These are phyloP conservation scores for Chalciporus pseudorubinellus DNA, from an alignment of 768 basidiomycete species.

Conservation along the genomic window DNA sequence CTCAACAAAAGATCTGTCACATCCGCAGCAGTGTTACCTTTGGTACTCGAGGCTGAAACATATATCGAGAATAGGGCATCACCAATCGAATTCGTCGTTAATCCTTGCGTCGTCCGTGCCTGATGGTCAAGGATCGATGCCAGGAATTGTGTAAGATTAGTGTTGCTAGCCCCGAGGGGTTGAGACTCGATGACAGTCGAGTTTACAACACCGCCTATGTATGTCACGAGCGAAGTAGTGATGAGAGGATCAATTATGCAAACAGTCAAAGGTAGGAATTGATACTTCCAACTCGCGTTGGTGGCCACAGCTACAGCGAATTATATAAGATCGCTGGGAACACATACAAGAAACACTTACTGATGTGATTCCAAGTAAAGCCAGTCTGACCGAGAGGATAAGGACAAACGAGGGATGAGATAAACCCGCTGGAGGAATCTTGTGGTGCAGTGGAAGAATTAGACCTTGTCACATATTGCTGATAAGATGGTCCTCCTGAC, in stretches of 20 bases:
- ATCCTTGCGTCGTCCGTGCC: constrained; percentile 9
- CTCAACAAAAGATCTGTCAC: neutral
- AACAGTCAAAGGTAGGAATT: constrained; percentile 6
- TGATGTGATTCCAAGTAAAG: neutral
- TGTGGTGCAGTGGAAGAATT: neutral
- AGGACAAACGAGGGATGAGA: constrained; percentile 6
- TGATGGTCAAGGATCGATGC: constrained; percentile 9
- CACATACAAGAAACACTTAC: neutral
- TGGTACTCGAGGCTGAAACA: neutral
- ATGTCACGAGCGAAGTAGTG: constrained; percentile 13
- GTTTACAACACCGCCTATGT: constrained; percentile 3
- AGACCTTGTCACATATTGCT: constrained; percentile 1
- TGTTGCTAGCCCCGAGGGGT: constrained; percentile 1
- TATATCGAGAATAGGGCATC: constrained; percentile 17
- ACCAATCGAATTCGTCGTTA: constrained; percentile 14
- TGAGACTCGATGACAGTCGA: neutral
- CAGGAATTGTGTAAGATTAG: constrained; percentile 12
- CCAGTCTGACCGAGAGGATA: neutral
- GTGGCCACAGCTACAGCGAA: neutral
- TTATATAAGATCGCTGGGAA: no score
- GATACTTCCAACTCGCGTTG: constrained; percentile 10
- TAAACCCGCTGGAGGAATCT: neutral
- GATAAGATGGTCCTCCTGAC: neutral
- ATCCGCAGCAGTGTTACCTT: neutral
- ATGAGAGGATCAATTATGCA: constrained; percentile 13